Percentiles rank a stretch among this genome's conserved stretches.
These are phyloP conservation scores for Trichophyton equinum DNA, from an alignment of 2,329 filamentous ascomycete genomes.

Conservation along the genomic window DNA sequence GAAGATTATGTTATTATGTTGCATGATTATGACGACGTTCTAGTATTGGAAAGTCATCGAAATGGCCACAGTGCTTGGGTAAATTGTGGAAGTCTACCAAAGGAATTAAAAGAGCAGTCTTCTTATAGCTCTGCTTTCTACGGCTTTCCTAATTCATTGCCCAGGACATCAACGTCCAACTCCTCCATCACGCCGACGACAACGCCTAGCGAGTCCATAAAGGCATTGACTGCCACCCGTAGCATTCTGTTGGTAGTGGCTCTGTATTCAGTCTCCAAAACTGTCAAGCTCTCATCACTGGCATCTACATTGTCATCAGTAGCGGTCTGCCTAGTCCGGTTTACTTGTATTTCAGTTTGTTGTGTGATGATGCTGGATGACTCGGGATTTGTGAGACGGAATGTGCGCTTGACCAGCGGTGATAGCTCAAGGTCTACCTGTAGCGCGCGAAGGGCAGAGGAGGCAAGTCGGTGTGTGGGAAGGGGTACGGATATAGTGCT, in stretches of 20 bases:
- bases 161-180: constrained; percentile 69
- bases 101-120: neutral
- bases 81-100: neutral
- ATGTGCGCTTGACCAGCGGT: constrained; percentile 60
- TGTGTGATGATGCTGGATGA: constrained; percentile 14
- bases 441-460: constrained; percentile 60
- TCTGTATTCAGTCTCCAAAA: constrained; percentile 63
- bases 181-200: constrained; percentile 84
- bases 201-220: constrained; percentile 79
- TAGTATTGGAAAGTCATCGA: too few relatives aligned
- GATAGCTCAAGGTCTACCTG: constrained; percentile 84
- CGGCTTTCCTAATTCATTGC: constrained; percentile 4
- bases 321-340: constrained; percentile 3
- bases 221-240: constrained; percentile 87
- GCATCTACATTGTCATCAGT: constrained; percentile 12
- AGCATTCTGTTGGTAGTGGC: constrained; percentile 95
- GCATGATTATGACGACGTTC: too few relatives aligned
- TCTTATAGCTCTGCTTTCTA: neutral
- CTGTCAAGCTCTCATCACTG: constrained; percentile 31
- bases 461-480: constrained; percentile 64
- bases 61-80: neutral
- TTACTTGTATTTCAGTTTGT: constrained; percentile 10
- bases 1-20: too few relatives aligned
- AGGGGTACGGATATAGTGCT: constrained; percentile 62
- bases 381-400: constrained; percentile 40